These are phyloP conservation scores for Cetradonia linearis DNA, from an alignment of 495 filamentous ascomycete genomes.

Conservation along the genomic window DNA sequence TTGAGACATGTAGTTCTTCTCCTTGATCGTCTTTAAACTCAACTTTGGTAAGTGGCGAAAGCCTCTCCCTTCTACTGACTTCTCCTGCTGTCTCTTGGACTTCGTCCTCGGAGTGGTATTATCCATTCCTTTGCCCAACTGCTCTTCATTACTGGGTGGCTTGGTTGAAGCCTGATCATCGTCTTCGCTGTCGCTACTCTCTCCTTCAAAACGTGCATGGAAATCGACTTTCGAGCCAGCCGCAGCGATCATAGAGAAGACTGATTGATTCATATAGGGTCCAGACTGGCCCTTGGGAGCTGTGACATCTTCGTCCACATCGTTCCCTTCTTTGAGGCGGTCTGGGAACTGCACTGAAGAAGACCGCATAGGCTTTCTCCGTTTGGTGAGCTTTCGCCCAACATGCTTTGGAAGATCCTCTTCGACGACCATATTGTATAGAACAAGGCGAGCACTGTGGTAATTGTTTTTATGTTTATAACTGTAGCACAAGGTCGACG, in stretches of 20 bases:
- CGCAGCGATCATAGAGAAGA: constrained; percentile 91
- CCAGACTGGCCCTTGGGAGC: constrained; percentile 40
- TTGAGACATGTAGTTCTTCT: constrained; percentile 29
- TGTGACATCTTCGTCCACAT: constrained; percentile 63
- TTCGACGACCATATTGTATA: constrained; percentile 32
- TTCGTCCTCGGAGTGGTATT: not conserved
- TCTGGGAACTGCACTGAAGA: constrained; percentile 68
- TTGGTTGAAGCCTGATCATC: constrained; percentile 33
- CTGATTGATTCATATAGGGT: constrained; percentile 81
- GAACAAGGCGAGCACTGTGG: not conserved
- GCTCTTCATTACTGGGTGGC: constrained; percentile 13
- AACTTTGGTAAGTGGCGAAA: constrained; percentile 28
- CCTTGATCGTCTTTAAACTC: constrained; percentile 22
- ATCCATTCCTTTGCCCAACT: constrained; percentile 2
- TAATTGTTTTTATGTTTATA: not conserved
- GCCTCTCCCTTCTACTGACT: constrained; percentile 16
- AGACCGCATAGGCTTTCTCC: constrained; percentile 44
- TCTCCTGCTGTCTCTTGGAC: constrained; percentile 3
- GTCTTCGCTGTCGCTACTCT: constrained; percentile 72
- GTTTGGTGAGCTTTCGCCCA: constrained; percentile 49
- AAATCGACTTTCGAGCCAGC: constrained; percentile 74
- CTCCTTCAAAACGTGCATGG: constrained; percentile 67
- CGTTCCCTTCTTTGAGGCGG: constrained; percentile 60
- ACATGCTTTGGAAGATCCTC: constrained; percentile 30
- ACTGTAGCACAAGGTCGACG: not conserved